Conservation (phyloP, 441 rosid species). For the Adansonia grandidieri region DNA sequence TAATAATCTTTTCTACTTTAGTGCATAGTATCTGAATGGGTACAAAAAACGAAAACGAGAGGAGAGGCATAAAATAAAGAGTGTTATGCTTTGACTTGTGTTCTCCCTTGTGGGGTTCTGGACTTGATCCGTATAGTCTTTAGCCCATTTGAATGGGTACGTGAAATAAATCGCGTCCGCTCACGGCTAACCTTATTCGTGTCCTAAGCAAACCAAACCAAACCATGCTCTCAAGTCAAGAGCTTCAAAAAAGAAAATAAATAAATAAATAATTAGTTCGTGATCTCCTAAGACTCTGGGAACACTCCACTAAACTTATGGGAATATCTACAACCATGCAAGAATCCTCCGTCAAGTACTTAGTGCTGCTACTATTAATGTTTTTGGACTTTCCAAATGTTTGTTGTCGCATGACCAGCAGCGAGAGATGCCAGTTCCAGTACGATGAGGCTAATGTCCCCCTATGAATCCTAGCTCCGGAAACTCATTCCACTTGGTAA, state of each 20-base stretch:
- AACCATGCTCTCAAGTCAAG: slow-evolving; percentile 42
- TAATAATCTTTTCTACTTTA: too few species aligned
- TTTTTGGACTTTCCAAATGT: neutral
- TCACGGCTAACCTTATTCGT: slow-evolving; percentile 72
- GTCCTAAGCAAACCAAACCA: slow-evolving; percentile 84
- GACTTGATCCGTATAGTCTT: slow-evolving; percentile 79
- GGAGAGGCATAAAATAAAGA: too few species aligned
- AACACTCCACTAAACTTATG: neutral
- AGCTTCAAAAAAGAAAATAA: neutral
- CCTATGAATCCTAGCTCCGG: slow-evolving; percentile 50
- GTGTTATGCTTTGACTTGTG: slow-evolving; percentile 47
- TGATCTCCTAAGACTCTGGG: neutral
- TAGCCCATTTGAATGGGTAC: slow-evolving; percentile 64
- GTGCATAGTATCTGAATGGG: too few species aligned
- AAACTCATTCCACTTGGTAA: slow-evolving; percentile 43
- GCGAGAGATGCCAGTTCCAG: slow-evolving; percentile 25
- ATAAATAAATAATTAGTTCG: neutral
- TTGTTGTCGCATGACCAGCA: slow-evolving; percentile 48
- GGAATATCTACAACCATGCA: neutral
- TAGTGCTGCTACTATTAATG: too few species aligned
- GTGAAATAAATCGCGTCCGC: slow-evolving; percentile 73
- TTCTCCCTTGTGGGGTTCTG: slow-evolving; percentile 90
- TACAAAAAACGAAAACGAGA: too few species aligned
- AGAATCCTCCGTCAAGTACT: neutral
- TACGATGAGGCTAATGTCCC: slow-evolving; percentile 48